A percentile compares a stretch with the other conserved stretches of the same genome.
These are phyloP conservation scores for Centaurea solstitialis DNA, from an alignment of 129 eudicot genomes.

Conservation along the genomic window DNA sequence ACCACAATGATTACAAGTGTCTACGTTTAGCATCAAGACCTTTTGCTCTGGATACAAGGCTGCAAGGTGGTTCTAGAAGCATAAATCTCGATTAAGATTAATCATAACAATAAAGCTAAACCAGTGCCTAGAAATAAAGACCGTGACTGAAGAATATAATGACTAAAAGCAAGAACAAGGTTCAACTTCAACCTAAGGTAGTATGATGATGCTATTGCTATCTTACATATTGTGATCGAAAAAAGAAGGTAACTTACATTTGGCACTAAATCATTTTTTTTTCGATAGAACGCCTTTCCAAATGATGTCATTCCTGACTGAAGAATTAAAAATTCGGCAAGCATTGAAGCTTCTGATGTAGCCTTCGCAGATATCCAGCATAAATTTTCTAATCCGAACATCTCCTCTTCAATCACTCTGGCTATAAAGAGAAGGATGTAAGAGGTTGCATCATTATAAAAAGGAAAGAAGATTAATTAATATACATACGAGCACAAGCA, in stretches of 20 bases:
- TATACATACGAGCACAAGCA: conserved; percentile 94
- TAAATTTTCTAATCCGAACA: conserved; percentile 87
- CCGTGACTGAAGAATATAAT: conserved; percentile 1
- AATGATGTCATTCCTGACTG: conserved; percentile 93
- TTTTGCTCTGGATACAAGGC: background rate
- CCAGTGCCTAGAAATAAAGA: background rate
- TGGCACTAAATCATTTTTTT: conserved; percentile 73
- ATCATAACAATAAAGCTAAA: background rate
- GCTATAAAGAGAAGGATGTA: conserved; percentile 41
- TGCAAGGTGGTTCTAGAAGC: background rate
- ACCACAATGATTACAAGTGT: background rate
- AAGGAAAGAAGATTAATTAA: background rate
- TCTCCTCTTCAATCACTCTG: conserved; percentile 95
- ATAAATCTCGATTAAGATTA: background rate
- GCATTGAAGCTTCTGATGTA: conserved; percentile 76
- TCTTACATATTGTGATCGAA: background rate
- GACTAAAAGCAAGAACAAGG: background rate
- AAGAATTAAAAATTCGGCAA: conserved; percentile 67
- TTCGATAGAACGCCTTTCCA: conserved; percentile 80
- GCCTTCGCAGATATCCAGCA: conserved; percentile 92
- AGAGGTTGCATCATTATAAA: background rate
- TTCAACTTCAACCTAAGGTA: background rate
- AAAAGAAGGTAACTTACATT: conserved; percentile 50
- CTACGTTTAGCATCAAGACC: background rate
- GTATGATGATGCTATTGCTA: conserved; percentile 11